Evolutionary conservation across 176 grass and related monocot genomes (phyloP).

Genomic region (Stipa capillata): DNA sequence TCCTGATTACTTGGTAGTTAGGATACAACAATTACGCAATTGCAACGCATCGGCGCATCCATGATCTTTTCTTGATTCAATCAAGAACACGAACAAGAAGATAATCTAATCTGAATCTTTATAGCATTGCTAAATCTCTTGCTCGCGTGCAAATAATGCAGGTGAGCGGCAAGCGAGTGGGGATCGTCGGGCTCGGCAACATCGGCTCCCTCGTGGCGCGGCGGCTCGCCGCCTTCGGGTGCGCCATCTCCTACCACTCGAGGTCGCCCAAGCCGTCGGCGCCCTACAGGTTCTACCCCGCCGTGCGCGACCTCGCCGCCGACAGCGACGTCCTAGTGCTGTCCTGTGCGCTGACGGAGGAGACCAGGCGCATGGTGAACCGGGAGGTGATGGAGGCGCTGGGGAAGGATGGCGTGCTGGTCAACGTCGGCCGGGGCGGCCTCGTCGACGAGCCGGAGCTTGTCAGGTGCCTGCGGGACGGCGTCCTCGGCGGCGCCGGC

Average conservation of each 20-base stretch:
- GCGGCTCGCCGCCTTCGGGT: conserved; percentile 48
- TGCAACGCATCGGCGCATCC: neutral
- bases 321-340: conserved; percentile 48
- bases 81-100: neutral
- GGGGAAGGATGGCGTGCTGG: conserved; percentile 35
- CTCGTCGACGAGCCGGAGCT: conserved; percentile 66
- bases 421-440: conserved; percentile 55
- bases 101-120: neutral
- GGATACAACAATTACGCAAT: too few relatives aligned
- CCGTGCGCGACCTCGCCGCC: conserved; percentile 27
- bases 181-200: conserved; percentile 57
- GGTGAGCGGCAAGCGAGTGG: conserved; percentile 63
- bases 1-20: too few relatives aligned
- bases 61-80: neutral
- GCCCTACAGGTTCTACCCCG: conserved; percentile 16
- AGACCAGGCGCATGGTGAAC: conserved; percentile 34
- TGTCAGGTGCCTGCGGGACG: conserved; percentile 41
- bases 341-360: conserved; percentile 37
- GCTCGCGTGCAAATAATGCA: conserved; percentile 18
- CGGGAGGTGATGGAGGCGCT: conserved; percentile 53
- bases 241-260: conserved; percentile 41
- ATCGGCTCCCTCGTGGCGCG: conserved; percentile 55
- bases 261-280: conserved; percentile 19
- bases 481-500: conserved; percentile 44
- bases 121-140: too few relatives aligned